Conservation (phyloP, 2,329 filamentous ascomycete species). For the Verticillium isaacii region DNA sequence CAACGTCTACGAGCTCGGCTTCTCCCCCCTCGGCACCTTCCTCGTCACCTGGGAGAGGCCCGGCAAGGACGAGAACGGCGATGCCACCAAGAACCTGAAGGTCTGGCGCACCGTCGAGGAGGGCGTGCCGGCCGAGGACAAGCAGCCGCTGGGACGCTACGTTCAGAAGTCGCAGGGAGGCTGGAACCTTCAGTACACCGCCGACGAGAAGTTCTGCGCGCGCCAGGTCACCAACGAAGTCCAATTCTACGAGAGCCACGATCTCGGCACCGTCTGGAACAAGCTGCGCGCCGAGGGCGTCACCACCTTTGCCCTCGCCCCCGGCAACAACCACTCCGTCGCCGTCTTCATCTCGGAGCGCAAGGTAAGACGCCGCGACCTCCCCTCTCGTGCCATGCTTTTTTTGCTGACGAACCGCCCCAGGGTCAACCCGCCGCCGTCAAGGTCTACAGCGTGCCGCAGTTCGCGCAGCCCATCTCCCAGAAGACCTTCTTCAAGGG, state of each 20-base stretch:
- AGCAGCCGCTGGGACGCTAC: constrained; percentile 77
- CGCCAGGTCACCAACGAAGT: constrained; percentile 95
- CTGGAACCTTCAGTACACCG: constrained; percentile 96
- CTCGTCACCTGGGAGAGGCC: constrained; percentile 96
- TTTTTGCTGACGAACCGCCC: constrained; percentile 2
- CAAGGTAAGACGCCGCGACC: constrained; percentile 58
- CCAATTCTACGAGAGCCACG: constrained; percentile 88
- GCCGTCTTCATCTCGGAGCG: constrained; percentile 94
- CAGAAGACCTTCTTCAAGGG: constrained; percentile 99
- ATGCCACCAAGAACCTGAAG: constrained; percentile 94
- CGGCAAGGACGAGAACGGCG: constrained; percentile 85
- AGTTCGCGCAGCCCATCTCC: constrained; percentile 77
- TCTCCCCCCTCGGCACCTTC: constrained; percentile 88
- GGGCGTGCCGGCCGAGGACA: constrained; percentile 53
- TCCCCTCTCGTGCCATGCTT: background rate
- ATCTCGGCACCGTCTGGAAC: constrained; percentile 87
- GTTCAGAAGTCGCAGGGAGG: constrained; percentile 94
- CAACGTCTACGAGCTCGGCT: constrained; percentile 90
- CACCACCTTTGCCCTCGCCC: constrained; percentile 81
- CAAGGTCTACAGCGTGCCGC: constrained; percentile 89
- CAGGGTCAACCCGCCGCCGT: constrained; percentile 90
- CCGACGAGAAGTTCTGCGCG: constrained; percentile 89
- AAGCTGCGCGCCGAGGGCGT: constrained; percentile 92
- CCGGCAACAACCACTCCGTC: constrained; percentile 84
- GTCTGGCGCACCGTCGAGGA: constrained; percentile 85